Base-by-base conservation (phyloP, 768 basidiomycete species). In the Hericium erinaceus region DNA sequence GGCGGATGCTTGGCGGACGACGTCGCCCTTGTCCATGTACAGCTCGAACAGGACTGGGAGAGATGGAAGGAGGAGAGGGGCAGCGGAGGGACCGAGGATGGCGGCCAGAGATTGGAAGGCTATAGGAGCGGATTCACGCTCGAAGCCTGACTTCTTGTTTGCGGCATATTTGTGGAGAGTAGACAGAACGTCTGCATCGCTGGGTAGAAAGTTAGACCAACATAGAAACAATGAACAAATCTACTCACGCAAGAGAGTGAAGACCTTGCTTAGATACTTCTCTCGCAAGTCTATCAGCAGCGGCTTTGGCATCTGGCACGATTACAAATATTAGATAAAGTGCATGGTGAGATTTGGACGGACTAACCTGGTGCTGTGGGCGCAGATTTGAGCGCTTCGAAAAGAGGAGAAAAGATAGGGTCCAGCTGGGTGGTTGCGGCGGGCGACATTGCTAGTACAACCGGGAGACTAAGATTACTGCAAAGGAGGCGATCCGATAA, bases 11-110 rank as follows among this genome's bases (percentile, higher is more conserved):
- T 72, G 69, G 57, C 93, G 85, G 61, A 98, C 92, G 28, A 93
- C 88, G 55, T 94, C 92, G 60, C 92, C 93, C 70, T 95, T 95
- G 69, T 98, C 95, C 79, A 89, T 87, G 72, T 89, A 86, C 40
- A 94, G 77, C 55, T 94, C 89, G 70, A 87, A 87, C 54, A 98
- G 70, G 41, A 84, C 65, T 16, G 90, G 80, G 55, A 98, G 82
- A 46, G 85, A 86, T 2, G 88, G 77, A 13, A 97, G 76, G 39
- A 97, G 76, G 54, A 89, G 71, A 16, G 92, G 91, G 40, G 82
- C 89, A 56, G 76, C 73, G 5, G 89, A 72, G 20, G 83, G 72
- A 33, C 94, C 94, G 24, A 92, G 77, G 55, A 83, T 75, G 48
- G 72, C 75, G 52, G 87, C 80, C 22, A 95, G 70, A 8, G 89